A percentile compares a stretch with the other conserved stretches of the same genome.
Conservation (phyloP, 306 rosid species). For the Lathyrus oleraceus region DNA sequence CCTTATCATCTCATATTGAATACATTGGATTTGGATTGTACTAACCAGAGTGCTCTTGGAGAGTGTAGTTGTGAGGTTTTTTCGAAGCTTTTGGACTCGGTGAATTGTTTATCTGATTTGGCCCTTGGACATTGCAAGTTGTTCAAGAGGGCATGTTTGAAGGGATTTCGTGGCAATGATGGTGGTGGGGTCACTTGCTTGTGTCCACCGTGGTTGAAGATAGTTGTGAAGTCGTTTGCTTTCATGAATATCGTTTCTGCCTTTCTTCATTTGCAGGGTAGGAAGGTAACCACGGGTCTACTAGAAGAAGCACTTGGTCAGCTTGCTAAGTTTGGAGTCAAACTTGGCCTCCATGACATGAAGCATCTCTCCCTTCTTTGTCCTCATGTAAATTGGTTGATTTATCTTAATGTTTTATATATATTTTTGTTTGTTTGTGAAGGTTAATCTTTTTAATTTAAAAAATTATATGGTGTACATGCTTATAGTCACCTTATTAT, state of each 20-base stretch:
- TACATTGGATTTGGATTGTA: conserved; percentile 40
- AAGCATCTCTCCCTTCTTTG: conserved; percentile 65
- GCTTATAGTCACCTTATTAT: conserved; percentile 3
- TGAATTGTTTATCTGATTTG: conserved; percentile 67
- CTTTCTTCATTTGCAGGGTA: conserved; percentile 54
- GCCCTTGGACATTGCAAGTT: conserved; percentile 65
- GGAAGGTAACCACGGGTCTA: conserved; percentile 33
- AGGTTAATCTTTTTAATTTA: conserved; percentile 6
- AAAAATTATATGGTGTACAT: background rate
- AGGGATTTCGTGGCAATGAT: conserved; percentile 31
- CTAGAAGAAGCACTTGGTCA: conserved; percentile 60
- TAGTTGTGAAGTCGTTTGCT: conserved; percentile 64
- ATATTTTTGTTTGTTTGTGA: background rate
- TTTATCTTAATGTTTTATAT: background rate
- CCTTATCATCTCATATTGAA: conserved; percentile 57
- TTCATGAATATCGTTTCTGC: conserved; percentile 67
- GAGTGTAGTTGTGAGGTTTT: conserved; percentile 50
- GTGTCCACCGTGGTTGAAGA: conserved; percentile 90
- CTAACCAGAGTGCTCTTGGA: conserved; percentile 38
- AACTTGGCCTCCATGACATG: conserved; percentile 55
- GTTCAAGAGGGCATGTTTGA: conserved; percentile 43
- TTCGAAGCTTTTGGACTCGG: conserved; percentile 53
- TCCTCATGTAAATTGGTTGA: conserved; percentile 61
- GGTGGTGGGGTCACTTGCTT: conserved; percentile 47
- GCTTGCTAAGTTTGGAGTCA: conserved; percentile 57